These are phyloP conservation scores for Tricholomella constricta DNA, from an alignment of 768 basidiomycete genomes.

Conservation along the genomic window DNA sequence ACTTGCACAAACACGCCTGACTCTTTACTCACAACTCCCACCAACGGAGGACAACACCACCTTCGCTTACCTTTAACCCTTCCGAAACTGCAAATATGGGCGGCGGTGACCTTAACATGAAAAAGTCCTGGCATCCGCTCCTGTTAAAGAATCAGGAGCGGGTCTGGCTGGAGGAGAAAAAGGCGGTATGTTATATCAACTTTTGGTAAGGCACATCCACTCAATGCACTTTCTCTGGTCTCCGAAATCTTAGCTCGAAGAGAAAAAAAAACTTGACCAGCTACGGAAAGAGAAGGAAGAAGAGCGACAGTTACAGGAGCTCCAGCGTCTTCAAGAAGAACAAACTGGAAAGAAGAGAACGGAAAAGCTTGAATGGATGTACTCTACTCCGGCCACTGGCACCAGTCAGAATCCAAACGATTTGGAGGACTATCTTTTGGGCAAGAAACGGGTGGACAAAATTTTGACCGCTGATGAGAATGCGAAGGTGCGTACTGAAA, in stretches of 20 bases:
- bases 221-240: constrained; percentile 16
- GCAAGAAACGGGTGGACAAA: constrained; percentile 98
- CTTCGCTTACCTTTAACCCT: constrained; percentile 2
- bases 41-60: background rate
- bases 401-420: constrained; percentile 85
- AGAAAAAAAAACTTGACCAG: constrained; percentile 98
- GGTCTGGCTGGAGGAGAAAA: constrained; percentile 99
- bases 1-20: constrained; percentile 14
- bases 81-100: constrained; percentile 74
- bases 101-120: constrained; percentile 99
- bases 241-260: constrained; percentile 71
- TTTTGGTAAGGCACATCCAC: background rate
- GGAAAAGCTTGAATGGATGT: constrained; percentile 99
- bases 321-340: constrained; percentile 93
- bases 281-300: constrained; percentile 98
- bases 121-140: constrained; percentile 99
- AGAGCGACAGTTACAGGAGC: constrained; percentile 93
- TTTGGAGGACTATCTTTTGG: constrained; percentile 93
- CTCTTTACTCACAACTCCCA: background rate
- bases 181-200: constrained; percentile 63
- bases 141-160: constrained; percentile 98
- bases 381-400: constrained; percentile 95
- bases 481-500: constrained; percentile 61
- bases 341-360: constrained; percentile 93
- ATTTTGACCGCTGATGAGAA: constrained; percentile 91